Base-by-base conservation (phyloP, 352 stramenopile genomes). In the Globisporangium yorkense region DNA sequence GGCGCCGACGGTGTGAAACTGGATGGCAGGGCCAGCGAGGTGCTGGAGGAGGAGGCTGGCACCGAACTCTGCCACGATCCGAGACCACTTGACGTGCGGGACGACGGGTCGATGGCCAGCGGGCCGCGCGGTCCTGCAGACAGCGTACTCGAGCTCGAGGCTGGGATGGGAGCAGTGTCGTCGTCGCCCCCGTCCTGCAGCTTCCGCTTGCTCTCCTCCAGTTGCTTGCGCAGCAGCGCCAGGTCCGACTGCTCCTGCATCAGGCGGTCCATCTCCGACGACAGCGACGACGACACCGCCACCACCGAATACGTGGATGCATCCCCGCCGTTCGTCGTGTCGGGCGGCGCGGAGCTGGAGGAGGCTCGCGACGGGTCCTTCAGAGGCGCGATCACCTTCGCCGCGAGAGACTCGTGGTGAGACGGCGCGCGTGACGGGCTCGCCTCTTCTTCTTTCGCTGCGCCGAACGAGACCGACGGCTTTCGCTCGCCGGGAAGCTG, bases 221-320 rank as follows among this genome's bases (percentile, higher is more conserved):
- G 61, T 35, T 89, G 65, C n/a, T 75, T 63, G 20, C 68, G 80
- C 52, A 89, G 54, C 37, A 71, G 63, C 13, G 75, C 79, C 44
- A 92, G 62, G 21, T 88, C 82, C 7, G 72, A 80, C 54, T 92
- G 82, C 21, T 92, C 72, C 48, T 89, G 86, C 62, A 87, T 84
- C 44, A 92, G 29, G 6, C 60, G 68, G 27, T 87, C 75, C 63
- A 84, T 77, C 35, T 88, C 77, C 0, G 54, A 69, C 39, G 79
- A 79, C 15, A 75, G 45, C 10, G 61, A 63, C 6, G 50, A 20
- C 27, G 65, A 35, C 1, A 31, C 37, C 45, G 54, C 9, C 24
- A 27, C 24, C 24, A 27, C 24, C 24, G 24, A 27, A 31, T 54
- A 24, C 12, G 21, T 46, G 37, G 37, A 43, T 13, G 37, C 37